Base-by-base conservation (phyloP, 2,329 filamentous ascomycete species). In the Pyrenophora seminiperda region DNA sequence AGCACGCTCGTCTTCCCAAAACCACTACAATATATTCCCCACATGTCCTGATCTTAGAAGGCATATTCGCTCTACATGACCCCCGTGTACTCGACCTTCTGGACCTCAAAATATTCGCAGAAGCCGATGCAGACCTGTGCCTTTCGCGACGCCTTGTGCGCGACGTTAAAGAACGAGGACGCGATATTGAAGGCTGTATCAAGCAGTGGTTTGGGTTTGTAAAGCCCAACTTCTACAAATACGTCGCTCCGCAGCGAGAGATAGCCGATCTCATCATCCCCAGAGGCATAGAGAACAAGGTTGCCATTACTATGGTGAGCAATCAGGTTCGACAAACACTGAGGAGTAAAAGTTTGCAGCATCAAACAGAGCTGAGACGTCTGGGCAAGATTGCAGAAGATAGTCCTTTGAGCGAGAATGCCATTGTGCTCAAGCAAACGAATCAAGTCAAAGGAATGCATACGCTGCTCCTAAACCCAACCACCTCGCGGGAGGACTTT, bases 171-270 rank as follows among this genome's bases (percentile, higher is more conserved):
- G 90, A 96, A 65, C 86, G 94, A 65, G 93, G 90, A 3, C 84
- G 94, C 68, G 93, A 96, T 66, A 89, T 97, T 48, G 89, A 97
- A 69, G 94, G 94, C 32, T 93, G 92, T 66, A 92, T 99, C 72
- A 97, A 97, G 74, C 94, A 99, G 73, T 99, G 94, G 94, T 97
- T 97, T 71, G 79, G 78, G 9, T 99, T 89, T 70, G 94, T 99
- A 34, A 99, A 99, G 75, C 94, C 94, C 3, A 97, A 97, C 67
- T 97, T 95, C 65, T 89, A 93, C 72, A 90, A 88, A 80, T 97
- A 84, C 68, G 94, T 99, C 48, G 88, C 96, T 56, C 94, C 94
- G 27, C 94, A 99, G 72, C 83, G 91, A 47, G 88, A 91, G 61
- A 86, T 93, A 39, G 91, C 91, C 82, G 93, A 99, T 70, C 88